phyloP scores from a whole-genome alignment of 306 rosid genomes.

The Medicago truncatula region DNA sequence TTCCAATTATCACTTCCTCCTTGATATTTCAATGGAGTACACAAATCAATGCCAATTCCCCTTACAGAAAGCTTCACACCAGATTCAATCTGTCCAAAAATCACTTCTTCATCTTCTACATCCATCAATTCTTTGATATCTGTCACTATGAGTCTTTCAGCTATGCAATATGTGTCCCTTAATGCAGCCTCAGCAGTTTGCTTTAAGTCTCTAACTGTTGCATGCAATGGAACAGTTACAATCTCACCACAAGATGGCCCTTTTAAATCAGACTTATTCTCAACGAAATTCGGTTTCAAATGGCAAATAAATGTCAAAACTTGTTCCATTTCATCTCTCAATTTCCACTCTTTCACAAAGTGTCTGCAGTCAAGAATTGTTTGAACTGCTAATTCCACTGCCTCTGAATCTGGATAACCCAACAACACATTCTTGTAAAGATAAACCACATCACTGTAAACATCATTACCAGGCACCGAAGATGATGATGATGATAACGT shows the following conservation, averaged over 20 bases:
- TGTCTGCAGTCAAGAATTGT: constrained; percentile 73
- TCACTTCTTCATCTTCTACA: constrained; percentile 58
- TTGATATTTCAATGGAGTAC: constrained; percentile 60
- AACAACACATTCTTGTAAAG: constrained; percentile 72
- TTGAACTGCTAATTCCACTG: constrained; percentile 65
- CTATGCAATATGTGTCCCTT: constrained; percentile 79
- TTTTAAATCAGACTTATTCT: constrained; percentile 45
- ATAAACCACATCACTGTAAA: constrained; percentile 64
- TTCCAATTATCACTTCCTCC: constrained; percentile 77
- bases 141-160: constrained; percentile 57
- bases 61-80: constrained; percentile 67
- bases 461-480: constrained; percentile 61
- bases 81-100: constrained; percentile 67
- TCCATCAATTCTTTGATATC: constrained; percentile 66
- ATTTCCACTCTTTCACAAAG: constrained; percentile 75
- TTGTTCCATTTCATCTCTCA: constrained; percentile 67
- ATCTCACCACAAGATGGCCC: constrained; percentile 65
- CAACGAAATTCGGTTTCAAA: constrained; percentile 57
- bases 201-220: constrained; percentile 79
- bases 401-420: constrained; percentile 68
- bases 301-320: constrained; percentile 64
- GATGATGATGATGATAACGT: not conserved
- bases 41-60: constrained; percentile 60
- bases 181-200: constrained; percentile 68
- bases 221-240: constrained; percentile 68